Base-by-base conservation (phyloP, 805 yeast species). In the Priceomyces castillae region DNA sequence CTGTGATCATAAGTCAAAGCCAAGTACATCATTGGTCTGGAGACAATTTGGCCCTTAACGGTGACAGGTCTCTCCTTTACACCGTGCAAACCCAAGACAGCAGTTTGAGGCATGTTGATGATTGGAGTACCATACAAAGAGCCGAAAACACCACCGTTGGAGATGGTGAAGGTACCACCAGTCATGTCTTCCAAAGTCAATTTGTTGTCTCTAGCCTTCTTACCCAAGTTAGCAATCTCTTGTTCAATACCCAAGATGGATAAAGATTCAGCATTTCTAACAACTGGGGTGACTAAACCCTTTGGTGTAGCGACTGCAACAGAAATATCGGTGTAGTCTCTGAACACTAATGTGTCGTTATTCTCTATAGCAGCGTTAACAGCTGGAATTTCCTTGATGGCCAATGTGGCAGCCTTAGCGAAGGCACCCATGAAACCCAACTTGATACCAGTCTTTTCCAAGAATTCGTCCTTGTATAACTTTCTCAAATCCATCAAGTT, bases 11-110 rank as follows among this genome's bases (percentile, higher is more conserved):
- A 94, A 46, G 99, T 92, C 69, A 94, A 84, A 42, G 99, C 99
- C 61, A 94, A 74, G 80, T 94, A 94, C 99, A 94, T 94, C 98
- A 94, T 92, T 67, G 99, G 99, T 78, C 98, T 86, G 36, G 92
- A 80, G 55, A 87, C 99, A 57, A 94, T 79, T 78, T 92, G 90
- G 43, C 99, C 99, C 57, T 94, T 84, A 47, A 94, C 90, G 47
- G 92, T 92, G 47, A 94, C 96, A 36, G 98, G 94, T 78, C 98
- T 90, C 69, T 94, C 92, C 77, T 94, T 94, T 57, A 88, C 86
- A 70, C 97, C 98, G 61, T 94, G 99, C 64, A 94, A 80, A 57
- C 99, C 99, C 57, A 94, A 79, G 18, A 94, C 99, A 36, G 98
- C 97, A 46, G 96, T 90, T 76, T 94, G 99, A 43, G 99, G 99